phyloP scores from a whole-genome alignment of 495 filamentous ascomycete genomes.

The Penicillium robsamsonii region DNA sequence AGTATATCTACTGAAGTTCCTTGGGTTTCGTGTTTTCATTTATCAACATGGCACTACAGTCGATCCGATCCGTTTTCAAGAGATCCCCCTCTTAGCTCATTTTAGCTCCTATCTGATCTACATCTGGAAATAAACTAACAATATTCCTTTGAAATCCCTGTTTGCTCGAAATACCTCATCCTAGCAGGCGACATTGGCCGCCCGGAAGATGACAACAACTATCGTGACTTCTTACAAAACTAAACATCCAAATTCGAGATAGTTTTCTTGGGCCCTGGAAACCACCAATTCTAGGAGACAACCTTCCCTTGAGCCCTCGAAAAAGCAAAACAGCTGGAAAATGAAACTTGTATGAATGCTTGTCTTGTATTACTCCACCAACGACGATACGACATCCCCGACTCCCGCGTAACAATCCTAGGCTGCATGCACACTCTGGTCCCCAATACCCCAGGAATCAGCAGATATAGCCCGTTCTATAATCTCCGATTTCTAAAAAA shows the following conservation, averaged over 20 bases:
- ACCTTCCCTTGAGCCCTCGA: constrained; percentile 37
- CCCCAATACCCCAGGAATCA: constrained; percentile 39
- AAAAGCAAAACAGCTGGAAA: constrained; percentile 41
- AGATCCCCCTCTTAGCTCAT: constrained; percentile 15
- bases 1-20: not conserved
- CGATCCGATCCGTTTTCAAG: not conserved
- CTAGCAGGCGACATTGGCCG: constrained; percentile 59
- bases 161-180: constrained; percentile 48
- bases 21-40: not conserved
- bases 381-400: constrained; percentile 40
- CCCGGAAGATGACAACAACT: constrained; percentile 51
- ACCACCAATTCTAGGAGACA: constrained; percentile 58
- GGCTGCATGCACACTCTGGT: constrained; percentile 62
- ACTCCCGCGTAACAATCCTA: constrained; percentile 43
- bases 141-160: constrained; percentile 51
- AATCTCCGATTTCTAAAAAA: constrained; percentile 52
- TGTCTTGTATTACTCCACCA: constrained; percentile 49
- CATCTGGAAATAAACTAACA: constrained; percentile 56
- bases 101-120: constrained; percentile 57
- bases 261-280: constrained; percentile 56
- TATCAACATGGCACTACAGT: not conserved
- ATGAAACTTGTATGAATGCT: constrained; percentile 42
- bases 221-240: constrained; percentile 48
- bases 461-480: constrained; percentile 36
- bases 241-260: constrained; percentile 44